Evolutionary conservation across 257 asterid genomes (phyloP), one percentile per base, ranked within the genome.

Genomic region (Solanum ahanhuiri): DNA sequence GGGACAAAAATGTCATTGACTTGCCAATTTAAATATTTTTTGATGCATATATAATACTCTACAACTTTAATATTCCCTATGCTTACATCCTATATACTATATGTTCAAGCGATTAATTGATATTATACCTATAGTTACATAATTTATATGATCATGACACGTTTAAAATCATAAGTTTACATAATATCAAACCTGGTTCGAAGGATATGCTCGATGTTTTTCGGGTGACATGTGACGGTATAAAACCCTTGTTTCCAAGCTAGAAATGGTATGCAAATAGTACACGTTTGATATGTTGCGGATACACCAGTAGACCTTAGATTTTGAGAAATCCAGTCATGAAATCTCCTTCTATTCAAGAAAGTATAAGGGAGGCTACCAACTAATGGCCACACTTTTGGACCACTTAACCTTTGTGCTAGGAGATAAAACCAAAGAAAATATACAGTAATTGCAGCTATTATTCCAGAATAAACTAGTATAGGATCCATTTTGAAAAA

Each of bases 181-280:
- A 7, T 14, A 34, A 71, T 71, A 20, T 72, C 30, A 20, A 95
- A 95, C 91, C 98, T 91, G 83, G 94, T 92, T 41, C 95, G 92
- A 20, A 95, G 98, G 48, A 94, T 93, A 45, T 95, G 98, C 83
- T 95, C 98, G 82, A 95, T 92, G 86, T 95, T 95, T 22, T 90
- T 92, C 0, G 98, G 98, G 92, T 94, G 95, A 14, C 97, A 93
- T 2, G 98, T 95, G 63, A 95, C 98, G 0, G 98, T 95, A 33
- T 92, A 93, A 84, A 94, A 93, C 2, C 98, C 98, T 83, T 94
- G 98, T 51, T 72, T 89, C 6, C 90, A 85, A 0, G 98, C 98
- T 3, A 95, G 84, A 83, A 90, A 93, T 0, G 98, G 98, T 82
- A 95, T 70, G 72, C 93, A 93, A 9, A 94, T 90, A 28, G 97